A percentile compares a stretch with the other conserved stretches of the same genome.
phyloP scores from a whole-genome alignment of 2,329 filamentous ascomycete species.

The Talaromyces sp. region DNA sequence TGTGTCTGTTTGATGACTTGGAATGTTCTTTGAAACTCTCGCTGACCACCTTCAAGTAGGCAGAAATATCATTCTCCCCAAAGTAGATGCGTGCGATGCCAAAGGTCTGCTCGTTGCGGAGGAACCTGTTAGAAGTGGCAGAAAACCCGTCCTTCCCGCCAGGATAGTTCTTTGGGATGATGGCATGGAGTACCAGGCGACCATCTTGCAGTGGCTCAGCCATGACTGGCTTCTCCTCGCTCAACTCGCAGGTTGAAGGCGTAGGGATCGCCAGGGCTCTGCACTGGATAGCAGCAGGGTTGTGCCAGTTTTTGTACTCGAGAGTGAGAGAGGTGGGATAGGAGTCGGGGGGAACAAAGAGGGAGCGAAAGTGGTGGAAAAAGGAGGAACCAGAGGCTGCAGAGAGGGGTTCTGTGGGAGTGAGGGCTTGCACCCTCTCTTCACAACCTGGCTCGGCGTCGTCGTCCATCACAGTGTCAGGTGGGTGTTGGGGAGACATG shows the following conservation, averaged over 20 bases:
- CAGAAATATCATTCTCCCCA: not conserved
- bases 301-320: not conserved
- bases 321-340: not conserved
- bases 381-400: not conserved
- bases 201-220: not conserved
- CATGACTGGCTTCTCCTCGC: not conserved
- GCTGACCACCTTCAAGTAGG: not conserved
- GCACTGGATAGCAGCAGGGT: not conserved
- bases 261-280: not conserved
- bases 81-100: slow-evolving; percentile 1
- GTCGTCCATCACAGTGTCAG: not conserved
- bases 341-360: not conserved
- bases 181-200: not conserved
- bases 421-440: not conserved
- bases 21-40: not conserved
- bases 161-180: not conserved
- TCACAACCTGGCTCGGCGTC: not conserved
- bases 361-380: not conserved
- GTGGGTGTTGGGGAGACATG: not conserved
- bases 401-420: not conserved
- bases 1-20: not conserved
- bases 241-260: not conserved
- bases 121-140: not conserved
- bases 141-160: not conserved
- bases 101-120: not conserved